Evolutionary conservation across 306 rosid genomes (phyloP), one percentile per base, ranked within the genome.

Genomic region (Cajanus cajan): DNA sequence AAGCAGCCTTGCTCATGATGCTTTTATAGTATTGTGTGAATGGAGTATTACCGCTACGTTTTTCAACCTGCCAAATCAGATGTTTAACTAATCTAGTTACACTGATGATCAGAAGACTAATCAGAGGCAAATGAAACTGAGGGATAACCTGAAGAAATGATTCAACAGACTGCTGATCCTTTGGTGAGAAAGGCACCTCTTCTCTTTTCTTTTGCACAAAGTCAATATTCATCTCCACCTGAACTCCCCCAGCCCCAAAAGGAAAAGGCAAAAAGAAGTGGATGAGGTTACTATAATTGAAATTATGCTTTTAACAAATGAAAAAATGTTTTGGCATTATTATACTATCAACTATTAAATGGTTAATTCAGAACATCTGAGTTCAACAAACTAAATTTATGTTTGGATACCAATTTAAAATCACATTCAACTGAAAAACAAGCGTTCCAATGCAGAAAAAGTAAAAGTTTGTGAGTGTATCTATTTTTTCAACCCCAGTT

Each of bases 151-250:
- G 96, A 89, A 93, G 96, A 89, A 95, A 93, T 48, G 82, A 68
- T 79, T 89, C 98, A 21, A 86, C 90, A 39, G 87, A 86, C 84
- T 86, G 93, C 68, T 83, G 92, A 84, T 95, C 98, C 48, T 86
- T 91, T 0, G 99, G 99, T 43, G 97, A 93, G 88, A 93, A 93
- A 52, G 95, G 73, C 76, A 61, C 90, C 54, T 93, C 96, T 37
- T 93, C 92, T 86, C 99, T 87, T 85, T 84, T 95, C 87, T 85
- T 95, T 86, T 73, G 84, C 81, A 95, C 89, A 55, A 87, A 91
- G 71, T 86, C 89, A 58, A 90, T 54, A 76, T 95, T 95, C 82
- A 83, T 83, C 91, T 91, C 98, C 79, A 90, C 99, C 98, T 95
- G 87, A 63, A 79, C 62, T 65, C 3, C 62, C 81, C 71, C 68